Evolutionary conservation across 2,329 filamentous ascomycete genomes (phyloP).

Genomic region (Xylariales sp.): DNA sequence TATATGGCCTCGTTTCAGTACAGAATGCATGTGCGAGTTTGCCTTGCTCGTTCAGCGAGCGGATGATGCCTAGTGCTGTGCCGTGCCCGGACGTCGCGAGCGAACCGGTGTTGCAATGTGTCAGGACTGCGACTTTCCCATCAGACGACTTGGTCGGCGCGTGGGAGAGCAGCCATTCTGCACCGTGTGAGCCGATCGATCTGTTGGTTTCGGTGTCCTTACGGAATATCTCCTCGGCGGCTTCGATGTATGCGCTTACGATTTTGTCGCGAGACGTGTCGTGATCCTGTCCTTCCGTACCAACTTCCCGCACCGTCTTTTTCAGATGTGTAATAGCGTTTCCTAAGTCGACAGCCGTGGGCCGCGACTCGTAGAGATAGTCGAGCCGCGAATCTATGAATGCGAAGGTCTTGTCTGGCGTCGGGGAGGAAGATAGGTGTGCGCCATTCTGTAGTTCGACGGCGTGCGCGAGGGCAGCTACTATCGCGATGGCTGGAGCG

Average conservation of each 20-base stretch:
- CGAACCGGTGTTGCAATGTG: constrained; percentile 97
- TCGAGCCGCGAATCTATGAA: constrained; percentile 75
- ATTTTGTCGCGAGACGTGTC: constrained; percentile 49
- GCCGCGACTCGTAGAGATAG: constrained; percentile 82
- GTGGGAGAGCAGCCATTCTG: constrained; percentile 72
- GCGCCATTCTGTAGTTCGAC: constrained; percentile 67
- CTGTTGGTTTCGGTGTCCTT: constrained; percentile 86
- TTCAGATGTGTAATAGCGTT: constrained; percentile 85
- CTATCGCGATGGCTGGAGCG: constrained; percentile 94
- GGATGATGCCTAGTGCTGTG: constrained; percentile 90
- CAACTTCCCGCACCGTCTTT: constrained; percentile 49
- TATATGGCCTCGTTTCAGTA: constrained; percentile 95
- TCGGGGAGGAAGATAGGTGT: constrained; percentile 41
- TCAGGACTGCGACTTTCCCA: constrained; percentile 71
- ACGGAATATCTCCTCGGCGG: constrained; percentile 80
- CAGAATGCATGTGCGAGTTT: constrained; percentile 82
- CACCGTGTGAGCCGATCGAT: constrained; percentile 76
- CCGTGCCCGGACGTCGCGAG: constrained; percentile 97
- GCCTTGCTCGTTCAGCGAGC: constrained; percentile 64
- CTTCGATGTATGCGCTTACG: constrained; percentile 65
- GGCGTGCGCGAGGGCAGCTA: constrained; percentile 84
- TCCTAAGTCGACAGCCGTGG: constrained; percentile 89
- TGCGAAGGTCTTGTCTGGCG: constrained; percentile 53
- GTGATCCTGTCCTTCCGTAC: constrained; percentile 31
- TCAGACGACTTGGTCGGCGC: constrained; percentile 39